Evolutionary conservation across 192 early-diverging fungal species (phyloP).

Genomic region (Entophlyctis helioformis): DNA sequence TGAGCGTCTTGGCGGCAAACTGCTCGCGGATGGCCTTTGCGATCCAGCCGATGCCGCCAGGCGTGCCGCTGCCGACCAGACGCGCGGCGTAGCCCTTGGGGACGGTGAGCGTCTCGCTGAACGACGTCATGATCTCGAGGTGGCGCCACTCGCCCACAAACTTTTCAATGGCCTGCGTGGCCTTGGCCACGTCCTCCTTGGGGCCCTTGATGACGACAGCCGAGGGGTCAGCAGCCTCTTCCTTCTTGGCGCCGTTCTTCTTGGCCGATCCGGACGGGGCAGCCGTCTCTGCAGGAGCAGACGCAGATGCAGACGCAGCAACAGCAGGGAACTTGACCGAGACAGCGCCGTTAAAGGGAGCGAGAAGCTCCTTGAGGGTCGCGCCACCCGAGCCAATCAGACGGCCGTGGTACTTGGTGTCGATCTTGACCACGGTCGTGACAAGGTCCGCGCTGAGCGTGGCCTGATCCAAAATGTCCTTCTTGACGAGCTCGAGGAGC

Average conservation of each 20-base stretch:
- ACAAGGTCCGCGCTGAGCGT: slow-evolving; percentile 52
- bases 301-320: too few relatives aligned
- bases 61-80: slow-evolving; percentile 11
- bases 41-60: slow-evolving; percentile 22
- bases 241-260: slow-evolving; percentile 20
- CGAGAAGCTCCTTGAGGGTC: slow-evolving; percentile 61
- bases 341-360: slow-evolving; percentile 46
- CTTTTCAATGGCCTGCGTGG: slow-evolving; percentile 51
- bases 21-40: slow-evolving; percentile 25
- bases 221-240: slow-evolving; percentile 28
- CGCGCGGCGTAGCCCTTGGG: slow-evolving; percentile 25
- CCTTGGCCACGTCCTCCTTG: slow-evolving; percentile 61
- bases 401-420: slow-evolving; percentile 60
- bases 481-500: slow-evolving; percentile 34
- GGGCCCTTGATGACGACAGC: slow-evolving; percentile 72
- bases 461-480: slow-evolving; percentile 58
- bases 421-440: slow-evolving; percentile 46
- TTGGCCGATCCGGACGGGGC: slow-evolving; percentile 30
- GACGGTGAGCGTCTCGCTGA: slow-evolving; percentile 26
- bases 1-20: slow-evolving; percentile 13
- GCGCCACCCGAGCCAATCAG: slow-evolving; percentile 68
- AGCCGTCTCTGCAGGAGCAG: too few relatives aligned
- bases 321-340: slow-evolving; percentile 64
- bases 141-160: slow-evolving; percentile 59
- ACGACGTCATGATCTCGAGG: slow-evolving; percentile 39